These are phyloP conservation scores for Lasiodiplodia sp. DNA, from an alignment of 2,329 filamentous ascomycete species.

Conservation along the genomic window DNA sequence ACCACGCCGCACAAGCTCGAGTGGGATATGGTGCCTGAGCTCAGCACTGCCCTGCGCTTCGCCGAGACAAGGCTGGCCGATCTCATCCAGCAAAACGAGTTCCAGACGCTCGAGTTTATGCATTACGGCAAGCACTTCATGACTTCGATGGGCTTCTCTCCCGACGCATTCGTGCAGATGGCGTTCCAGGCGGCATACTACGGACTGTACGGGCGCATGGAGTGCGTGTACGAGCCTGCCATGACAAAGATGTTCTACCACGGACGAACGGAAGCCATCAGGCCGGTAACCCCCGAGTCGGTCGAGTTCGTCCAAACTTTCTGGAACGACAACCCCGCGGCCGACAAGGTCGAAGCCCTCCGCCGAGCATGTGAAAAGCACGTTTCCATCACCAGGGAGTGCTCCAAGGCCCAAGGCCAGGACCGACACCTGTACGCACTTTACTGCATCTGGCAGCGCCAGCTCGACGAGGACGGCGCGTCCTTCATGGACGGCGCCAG, in stretches of 20 bases:
- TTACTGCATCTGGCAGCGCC: constrained; percentile 93
- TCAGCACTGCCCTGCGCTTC: constrained; percentile 90
- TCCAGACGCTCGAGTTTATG: constrained; percentile 86
- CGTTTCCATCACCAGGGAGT: constrained; percentile 78
- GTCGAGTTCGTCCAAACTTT: constrained; percentile 92
- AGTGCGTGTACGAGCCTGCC: constrained; percentile 96
- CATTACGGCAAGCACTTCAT: constrained; percentile 98
- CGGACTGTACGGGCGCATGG: constrained; percentile 89
- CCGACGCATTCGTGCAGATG: constrained; percentile 98
- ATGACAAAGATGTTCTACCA: constrained; percentile 97
- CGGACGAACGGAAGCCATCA: constrained; percentile 91
- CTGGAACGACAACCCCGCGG: constrained; percentile 87
- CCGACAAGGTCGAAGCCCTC: constrained; percentile 85
- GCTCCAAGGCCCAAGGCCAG: constrained; percentile 87
- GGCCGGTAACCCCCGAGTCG: constrained; percentile 82
- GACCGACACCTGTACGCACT: constrained; percentile 94
- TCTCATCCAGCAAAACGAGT: constrained; percentile 95
- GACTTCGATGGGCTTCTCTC: constrained; percentile 94
- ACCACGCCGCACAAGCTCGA: constrained; percentile 95
- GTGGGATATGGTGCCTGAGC: constrained; percentile 95
- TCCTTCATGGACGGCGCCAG: constrained; percentile 62
- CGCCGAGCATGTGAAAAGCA: constrained; percentile 85
- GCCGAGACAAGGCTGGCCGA: constrained; percentile 94
- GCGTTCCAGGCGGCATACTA: constrained; percentile 99
- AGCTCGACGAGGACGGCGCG: constrained; percentile 73